Base-by-base conservation (phyloP, 2,329 filamentous ascomycete species). In the Diaporthe sp. region DNA sequence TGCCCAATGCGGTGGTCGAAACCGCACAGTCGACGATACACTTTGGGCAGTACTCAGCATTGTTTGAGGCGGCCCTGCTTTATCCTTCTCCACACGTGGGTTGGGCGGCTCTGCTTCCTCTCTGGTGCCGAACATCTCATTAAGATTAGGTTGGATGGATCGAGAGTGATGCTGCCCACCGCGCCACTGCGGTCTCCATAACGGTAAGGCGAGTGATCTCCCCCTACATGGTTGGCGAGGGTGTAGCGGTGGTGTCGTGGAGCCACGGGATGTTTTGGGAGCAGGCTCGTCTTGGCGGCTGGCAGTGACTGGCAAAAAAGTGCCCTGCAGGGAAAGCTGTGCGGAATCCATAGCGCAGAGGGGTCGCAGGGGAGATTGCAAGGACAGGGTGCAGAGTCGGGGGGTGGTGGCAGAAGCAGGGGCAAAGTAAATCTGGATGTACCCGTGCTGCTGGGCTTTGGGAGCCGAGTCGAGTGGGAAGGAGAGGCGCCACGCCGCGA, bases 311-410 rank as follows among this genome's bases (percentile, higher is more conserved):
- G 44, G 71, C n/a, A 42, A 44, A 19, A 42, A 15, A 22, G 25
- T 46, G 61, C 71, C 71, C 51, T 73, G 71, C 58, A 65, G 58
- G 61, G 58, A 69, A 65, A 53, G 71, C 71, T 65, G 46, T 65
- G 70, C 55, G 34, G 71, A 44, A 73, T 73, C 58, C 71, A 73
- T 65, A 37, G 71, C 61, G 46, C 71, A 53, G 57, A 55, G 49
- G 58, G 71, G 58, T 65, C 51, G 46, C 58, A 73, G 46, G 58
- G 49, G 58, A 62, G 58, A 62, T 65, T 73, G 28, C 71, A 65
- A 57, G 71, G 71, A 73, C 71, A 73, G 46, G 71, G 71, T 44
- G 25, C 42, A 65, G 28, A 65, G 34, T 65, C 51, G 39, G 59
- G n/a, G n/a, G 28, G 51, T 55, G n/a, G 49, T 28, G 37, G 55